A percentile compares a stretch with the other conserved stretches of the same genome.
phyloP scores from a whole-genome alignment of 306 rosid genomes.

The Clitoria ternatea region DNA sequence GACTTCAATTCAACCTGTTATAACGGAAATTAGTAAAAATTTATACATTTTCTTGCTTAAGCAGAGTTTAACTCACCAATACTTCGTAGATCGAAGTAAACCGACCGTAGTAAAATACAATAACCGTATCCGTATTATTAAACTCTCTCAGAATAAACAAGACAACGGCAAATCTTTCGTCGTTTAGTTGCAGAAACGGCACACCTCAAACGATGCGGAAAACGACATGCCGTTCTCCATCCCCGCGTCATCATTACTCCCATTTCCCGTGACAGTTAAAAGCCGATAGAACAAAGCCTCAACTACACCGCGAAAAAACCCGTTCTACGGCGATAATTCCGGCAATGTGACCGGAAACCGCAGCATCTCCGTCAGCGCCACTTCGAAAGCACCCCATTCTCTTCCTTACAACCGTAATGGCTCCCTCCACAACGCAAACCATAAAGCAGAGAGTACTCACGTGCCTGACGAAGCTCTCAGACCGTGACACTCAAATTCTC shows the following conservation, averaged over 20 bases:
- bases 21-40: no score
- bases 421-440: slow-evolving; percentile 33
- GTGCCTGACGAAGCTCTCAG: slow-evolving; percentile 75
- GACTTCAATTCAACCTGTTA: no score
- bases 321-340: no score
- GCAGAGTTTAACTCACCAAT: no score
- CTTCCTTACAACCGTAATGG: no score
- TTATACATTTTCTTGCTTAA: no score
- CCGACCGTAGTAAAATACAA: no score
- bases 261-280: slow-evolving; percentile 13
- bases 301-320: background rate
- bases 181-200: background rate
- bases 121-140: no score
- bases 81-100: no score
- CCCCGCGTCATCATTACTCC: background rate
- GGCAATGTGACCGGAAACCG: slow-evolving; percentile 50
- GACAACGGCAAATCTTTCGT: background rate
- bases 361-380: background rate
- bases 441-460: slow-evolving; percentile 63
- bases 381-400: no score
- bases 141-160: background rate
- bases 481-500: slow-evolving; percentile 62
- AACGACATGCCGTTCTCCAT: background rate
- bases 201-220: background rate
- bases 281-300: background rate